Evolutionary conservation across 306 rosid species (phyloP).

Genomic region (Purshia tridentata): DNA sequence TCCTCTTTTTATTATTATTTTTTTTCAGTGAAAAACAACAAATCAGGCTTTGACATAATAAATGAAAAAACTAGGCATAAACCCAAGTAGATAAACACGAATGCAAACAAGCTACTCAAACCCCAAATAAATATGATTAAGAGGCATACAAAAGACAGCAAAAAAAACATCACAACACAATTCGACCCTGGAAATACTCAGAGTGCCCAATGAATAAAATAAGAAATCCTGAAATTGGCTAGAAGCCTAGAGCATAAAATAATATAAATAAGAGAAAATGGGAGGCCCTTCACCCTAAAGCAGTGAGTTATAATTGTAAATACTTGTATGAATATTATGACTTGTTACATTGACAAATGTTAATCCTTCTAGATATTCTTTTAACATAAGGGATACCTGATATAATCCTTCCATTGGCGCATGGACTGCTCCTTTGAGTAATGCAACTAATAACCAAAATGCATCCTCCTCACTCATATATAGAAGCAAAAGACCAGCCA

Average conservation of each 20-base stretch:
- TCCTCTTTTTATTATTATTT: slow-evolving; percentile 3
- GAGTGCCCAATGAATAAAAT: too few relatives aligned
- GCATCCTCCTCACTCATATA: slow-evolving; percentile 99
- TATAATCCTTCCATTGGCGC: slow-evolving; percentile 99
- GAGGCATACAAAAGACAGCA: not conserved
- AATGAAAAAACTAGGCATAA: not conserved
- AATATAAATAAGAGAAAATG: too few relatives aligned
- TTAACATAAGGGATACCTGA: slow-evolving; percentile 48
- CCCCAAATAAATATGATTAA: not conserved
- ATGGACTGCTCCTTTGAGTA: slow-evolving; percentile 96
- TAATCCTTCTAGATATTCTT: not conserved
- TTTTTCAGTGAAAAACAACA: slow-evolving; percentile 5
- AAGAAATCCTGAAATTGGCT: not conserved
- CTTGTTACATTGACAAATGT: too few relatives aligned
- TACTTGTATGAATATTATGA: too few relatives aligned
- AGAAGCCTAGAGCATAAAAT: not conserved
- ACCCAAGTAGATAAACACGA: not conserved
- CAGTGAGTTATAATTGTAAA: too few relatives aligned
- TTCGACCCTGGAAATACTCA: not conserved
- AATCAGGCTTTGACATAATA: slow-evolving; percentile 6
- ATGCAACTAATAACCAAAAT: slow-evolving; percentile 93
- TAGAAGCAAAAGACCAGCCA: slow-evolving; percentile 94
- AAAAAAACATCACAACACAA: not conserved
- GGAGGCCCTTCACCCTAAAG: too few relatives aligned
- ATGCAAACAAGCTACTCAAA: not conserved